phyloP scores from a whole-genome alignment of 108 stramenopile species.

The Hondaea fermentalgiana region DNA sequence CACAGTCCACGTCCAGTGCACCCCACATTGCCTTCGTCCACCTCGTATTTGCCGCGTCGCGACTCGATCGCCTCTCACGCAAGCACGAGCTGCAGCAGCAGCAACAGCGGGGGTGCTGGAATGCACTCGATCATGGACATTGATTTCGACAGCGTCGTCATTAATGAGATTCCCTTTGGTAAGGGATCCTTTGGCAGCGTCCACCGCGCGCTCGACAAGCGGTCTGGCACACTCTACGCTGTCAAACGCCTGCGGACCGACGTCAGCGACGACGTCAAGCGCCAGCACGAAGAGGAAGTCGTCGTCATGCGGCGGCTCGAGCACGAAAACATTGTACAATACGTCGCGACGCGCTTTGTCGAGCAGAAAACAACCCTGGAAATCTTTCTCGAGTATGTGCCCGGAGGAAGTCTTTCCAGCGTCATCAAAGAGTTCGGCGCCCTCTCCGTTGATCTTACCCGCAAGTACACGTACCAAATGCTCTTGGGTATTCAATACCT shows the following conservation, averaged over 20 bases:
- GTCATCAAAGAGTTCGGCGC: slow-evolving; percentile 43
- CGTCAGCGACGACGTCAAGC: neutral
- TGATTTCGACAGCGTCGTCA: neutral
- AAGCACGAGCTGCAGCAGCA: no score
- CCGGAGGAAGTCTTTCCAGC: slow-evolving; percentile 40
- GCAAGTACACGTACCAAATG: slow-evolving; percentile 37
- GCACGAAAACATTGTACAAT: slow-evolving; percentile 49
- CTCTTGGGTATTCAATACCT: slow-evolving; percentile 41
- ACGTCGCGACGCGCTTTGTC: slow-evolving; percentile 34
- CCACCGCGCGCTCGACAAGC: slow-evolving; percentile 38
- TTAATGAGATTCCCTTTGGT: neutral
- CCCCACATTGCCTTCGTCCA: no score
- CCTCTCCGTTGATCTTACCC: slow-evolving; percentile 30
- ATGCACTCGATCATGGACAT: neutral
- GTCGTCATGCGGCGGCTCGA: slow-evolving; percentile 35
- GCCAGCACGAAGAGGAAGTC: slow-evolving; percentile 25
- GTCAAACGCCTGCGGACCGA: slow-evolving; percentile 41
- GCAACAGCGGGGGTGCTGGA: no score
- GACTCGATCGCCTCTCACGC: no score
- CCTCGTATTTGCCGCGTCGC: no score
- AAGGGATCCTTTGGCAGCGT: slow-evolving; percentile 43
- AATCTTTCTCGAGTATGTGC: slow-evolving; percentile 52
- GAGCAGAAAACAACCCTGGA: slow-evolving; percentile 17
- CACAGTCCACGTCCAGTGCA: no score
- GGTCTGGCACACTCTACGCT: slow-evolving; percentile 49